Conservation (phyloP, 371 early-diverging fungal genomes). For the Mucor indicus region DNA sequence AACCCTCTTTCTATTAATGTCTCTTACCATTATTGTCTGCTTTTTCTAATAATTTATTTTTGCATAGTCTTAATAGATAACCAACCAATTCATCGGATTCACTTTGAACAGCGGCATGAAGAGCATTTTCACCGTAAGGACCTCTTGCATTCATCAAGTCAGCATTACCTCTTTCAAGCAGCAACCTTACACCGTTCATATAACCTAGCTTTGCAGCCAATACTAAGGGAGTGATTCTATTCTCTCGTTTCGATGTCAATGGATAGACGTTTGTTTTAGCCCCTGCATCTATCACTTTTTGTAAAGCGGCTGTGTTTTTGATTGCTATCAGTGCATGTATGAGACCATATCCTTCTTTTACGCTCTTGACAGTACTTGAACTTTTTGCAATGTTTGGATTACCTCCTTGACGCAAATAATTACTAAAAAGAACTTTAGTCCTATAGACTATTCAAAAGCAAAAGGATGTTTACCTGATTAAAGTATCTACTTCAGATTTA, state of each 20-base stretch:
- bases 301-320: conserved; percentile 27
- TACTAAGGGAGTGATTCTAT: conserved; percentile 28
- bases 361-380: conserved; percentile 25
- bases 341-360: conserved; percentile 44
- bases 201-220: conserved; percentile 38
- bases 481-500: conserved; percentile 25
- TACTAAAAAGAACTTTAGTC: no score
- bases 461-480: conserved; percentile 39
- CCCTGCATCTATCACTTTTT: conserved; percentile 30
- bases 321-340: conserved; percentile 39
- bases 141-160: conserved; percentile 21
- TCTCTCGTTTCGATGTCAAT: conserved; percentile 14
- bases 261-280: conserved; percentile 33
- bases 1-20: no score
- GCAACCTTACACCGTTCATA: conserved; percentile 25
- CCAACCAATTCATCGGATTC: conserved; percentile 25
- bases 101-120: conserved; percentile 35
- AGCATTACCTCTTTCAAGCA: conserved; percentile 27
- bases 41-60: conserved; percentile 19
- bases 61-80: conserved; percentile 20
- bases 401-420: conserved; percentile 44
- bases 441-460: no score
- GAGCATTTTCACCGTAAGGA: conserved; percentile 25
- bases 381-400: conserved; percentile 44
- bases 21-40: conserved; percentile 25